These are phyloP conservation scores for Glutinoglossum americanum DNA, from an alignment of 495 filamentous ascomycete genomes.

Conservation along the genomic window DNA sequence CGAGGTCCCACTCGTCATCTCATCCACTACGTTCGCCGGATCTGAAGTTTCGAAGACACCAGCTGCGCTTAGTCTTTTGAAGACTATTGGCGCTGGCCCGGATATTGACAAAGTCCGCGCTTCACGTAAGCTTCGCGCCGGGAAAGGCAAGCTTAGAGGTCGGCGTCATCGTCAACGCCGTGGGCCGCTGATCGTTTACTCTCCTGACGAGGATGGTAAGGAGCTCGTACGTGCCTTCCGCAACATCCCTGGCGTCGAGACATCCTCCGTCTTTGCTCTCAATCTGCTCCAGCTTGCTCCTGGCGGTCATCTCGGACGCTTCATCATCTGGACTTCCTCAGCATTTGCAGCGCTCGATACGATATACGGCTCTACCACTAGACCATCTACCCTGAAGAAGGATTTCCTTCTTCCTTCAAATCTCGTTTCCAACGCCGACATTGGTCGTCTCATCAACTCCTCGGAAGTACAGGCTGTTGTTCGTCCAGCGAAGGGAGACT, in stretches of 20 bases:
- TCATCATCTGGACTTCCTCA: slow-evolving; percentile 94
- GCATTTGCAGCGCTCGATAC: slow-evolving; percentile 88
- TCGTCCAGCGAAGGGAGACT: slow-evolving; percentile 66
- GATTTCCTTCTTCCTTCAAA: slow-evolving; percentile 90
- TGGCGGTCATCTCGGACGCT: slow-evolving; percentile 95
- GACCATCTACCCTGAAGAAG: slow-evolving; percentile 76
- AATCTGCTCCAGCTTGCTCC: slow-evolving; percentile 98
- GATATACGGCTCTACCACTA: slow-evolving; percentile 83
- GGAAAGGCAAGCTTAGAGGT: slow-evolving; percentile 92
- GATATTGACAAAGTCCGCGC: slow-evolving; percentile 86
- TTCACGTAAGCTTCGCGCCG: slow-evolving; percentile 84
- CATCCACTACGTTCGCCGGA: slow-evolving; percentile 64
- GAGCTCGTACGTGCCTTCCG: slow-evolving; percentile 82
- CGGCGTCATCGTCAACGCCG: slow-evolving; percentile 93
- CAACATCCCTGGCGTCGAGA: slow-evolving; percentile 98
- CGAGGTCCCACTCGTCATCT: slow-evolving; percentile 90
- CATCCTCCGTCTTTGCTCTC: slow-evolving; percentile 75
- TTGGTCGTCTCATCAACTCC: slow-evolving; percentile 94
- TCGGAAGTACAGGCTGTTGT: slow-evolving; percentile 93
- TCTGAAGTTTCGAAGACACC: slow-evolving; percentile 70
- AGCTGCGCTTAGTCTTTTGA: slow-evolving; percentile 64
- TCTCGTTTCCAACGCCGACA: slow-evolving; percentile 73
- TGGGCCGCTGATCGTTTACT: slow-evolving; percentile 90
- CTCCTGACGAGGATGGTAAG: slow-evolving; percentile 79
- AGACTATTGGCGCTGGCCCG: slow-evolving; percentile 68